Evolutionary conservation across 2,329 filamentous ascomycete genomes (phyloP).

Genomic region (Chaetomium sp.): DNA sequence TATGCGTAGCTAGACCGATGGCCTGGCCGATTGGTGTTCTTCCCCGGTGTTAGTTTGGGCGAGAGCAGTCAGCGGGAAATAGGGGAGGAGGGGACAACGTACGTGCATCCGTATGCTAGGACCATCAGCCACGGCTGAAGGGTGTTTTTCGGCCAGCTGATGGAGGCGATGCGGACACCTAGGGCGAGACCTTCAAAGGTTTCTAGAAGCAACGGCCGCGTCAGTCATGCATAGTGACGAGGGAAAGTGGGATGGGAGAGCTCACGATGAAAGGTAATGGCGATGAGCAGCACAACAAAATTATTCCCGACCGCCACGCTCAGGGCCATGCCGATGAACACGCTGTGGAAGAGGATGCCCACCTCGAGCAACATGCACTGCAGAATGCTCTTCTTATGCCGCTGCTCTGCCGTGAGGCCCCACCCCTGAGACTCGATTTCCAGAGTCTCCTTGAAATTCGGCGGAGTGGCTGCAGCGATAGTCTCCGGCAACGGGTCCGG

Average conservation of each 20-base stretch:
- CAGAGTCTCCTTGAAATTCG: conserved; percentile 18
- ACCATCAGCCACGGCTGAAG: conserved; percentile 83
- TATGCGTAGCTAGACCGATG: conserved; percentile 76
- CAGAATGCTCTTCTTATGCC: conserved; percentile 65
- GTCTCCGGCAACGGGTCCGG: conserved; percentile 4
- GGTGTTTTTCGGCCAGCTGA: conserved; percentile 74
- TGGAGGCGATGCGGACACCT: conserved; percentile 78
- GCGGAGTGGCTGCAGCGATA: background rate
- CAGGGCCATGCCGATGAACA: conserved; percentile 86
- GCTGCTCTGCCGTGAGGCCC: conserved; percentile 54
- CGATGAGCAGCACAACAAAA: conserved; percentile 79
- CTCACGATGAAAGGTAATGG: conserved; percentile 74
- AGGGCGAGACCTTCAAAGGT: conserved; percentile 87
- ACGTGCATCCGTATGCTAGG: conserved; percentile 62
- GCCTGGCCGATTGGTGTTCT: conserved; percentile 84
- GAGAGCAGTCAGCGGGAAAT: background rate
- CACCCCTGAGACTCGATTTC: conserved; percentile 25
- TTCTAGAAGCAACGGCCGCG: conserved; percentile 52
- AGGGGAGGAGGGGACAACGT: conserved; percentile 37
- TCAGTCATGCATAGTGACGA: background rate
- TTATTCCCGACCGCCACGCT: conserved; percentile 77
- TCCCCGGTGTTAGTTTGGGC: conserved; percentile 36
- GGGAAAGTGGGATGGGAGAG: conserved; percentile 21
- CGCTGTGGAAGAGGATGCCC: conserved; percentile 80
- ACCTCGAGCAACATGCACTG: conserved; percentile 81